phyloP scores from a whole-genome alignment of 192 early-diverging fungal genomes.

The Dimargaris xerosporica region DNA sequence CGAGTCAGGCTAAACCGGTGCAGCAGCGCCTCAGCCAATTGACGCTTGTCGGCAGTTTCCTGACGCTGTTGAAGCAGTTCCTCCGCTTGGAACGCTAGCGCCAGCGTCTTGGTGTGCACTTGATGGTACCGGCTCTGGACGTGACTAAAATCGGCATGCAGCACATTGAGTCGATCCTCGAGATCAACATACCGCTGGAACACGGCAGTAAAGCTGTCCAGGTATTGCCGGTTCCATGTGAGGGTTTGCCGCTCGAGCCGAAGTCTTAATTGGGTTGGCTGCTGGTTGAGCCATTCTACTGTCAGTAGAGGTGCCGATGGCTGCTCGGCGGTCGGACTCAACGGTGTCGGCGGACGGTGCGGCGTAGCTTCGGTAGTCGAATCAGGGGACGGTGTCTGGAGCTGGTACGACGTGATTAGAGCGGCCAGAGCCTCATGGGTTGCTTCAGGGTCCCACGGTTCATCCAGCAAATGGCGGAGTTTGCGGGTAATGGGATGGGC shows the following conservation, averaged over 20 bases:
- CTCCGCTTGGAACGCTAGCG: constrained; percentile 13
- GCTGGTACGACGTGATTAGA: neutral
- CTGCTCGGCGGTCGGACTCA: neutral
- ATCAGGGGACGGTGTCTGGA: neutral
- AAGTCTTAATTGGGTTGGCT: neutral
- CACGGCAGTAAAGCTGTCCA: neutral
- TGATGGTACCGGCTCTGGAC: neutral
- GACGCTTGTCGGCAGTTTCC: constrained; percentile 12
- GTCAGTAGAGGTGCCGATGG: constrained; percentile 18
- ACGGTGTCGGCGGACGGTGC: neutral
- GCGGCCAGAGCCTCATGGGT: neutral
- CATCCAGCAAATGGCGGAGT: neutral
- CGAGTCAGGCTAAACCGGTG: constrained; percentile 13
- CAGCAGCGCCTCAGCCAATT: constrained; percentile 14
- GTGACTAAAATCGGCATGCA: neutral
- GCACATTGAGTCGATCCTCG: neutral
- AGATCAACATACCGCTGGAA: neutral
- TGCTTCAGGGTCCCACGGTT: neutral
- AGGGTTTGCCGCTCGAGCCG: neutral
- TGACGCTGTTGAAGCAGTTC: constrained; percentile 19
- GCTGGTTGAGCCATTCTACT: neutral
- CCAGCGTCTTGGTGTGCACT: neutral
- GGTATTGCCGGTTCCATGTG: neutral
- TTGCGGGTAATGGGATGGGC: neutral
- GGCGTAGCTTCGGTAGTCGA: neutral